A percentile compares a stretch with the other conserved stretches of the same genome.
phyloP scores from a whole-genome alignment of 352 stramenopile species.

The Pythium dissotocum region DNA sequence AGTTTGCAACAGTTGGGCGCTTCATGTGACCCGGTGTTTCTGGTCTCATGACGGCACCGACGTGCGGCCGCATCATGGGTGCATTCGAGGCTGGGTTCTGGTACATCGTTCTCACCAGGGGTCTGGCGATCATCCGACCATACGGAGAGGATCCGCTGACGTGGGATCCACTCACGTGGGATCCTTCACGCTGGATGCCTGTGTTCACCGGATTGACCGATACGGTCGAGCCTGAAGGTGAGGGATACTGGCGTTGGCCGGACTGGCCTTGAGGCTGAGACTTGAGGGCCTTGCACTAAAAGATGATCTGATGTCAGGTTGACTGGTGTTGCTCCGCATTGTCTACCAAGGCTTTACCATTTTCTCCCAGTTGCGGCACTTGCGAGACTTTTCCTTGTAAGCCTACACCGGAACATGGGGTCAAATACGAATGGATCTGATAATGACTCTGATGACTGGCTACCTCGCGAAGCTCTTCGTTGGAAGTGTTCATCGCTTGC shows the following conservation, averaged over 20 bases:
- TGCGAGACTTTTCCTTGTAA: conserved; percentile 86
- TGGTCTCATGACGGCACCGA: conserved; percentile 28
- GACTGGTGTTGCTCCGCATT: neutral
- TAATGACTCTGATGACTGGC: too few relatives aligned
- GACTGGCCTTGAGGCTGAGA: conserved; percentile 33
- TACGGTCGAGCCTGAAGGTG: conserved; percentile 45
- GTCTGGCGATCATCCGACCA: conserved; percentile 39
- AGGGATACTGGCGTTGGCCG: conserved; percentile 51
- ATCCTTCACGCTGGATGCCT: conserved; percentile 30
- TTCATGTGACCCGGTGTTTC: conserved; percentile 46
- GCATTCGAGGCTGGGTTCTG: conserved; percentile 11
- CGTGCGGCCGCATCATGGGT: conserved; percentile 36
- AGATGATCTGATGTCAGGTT: conserved; percentile 1
- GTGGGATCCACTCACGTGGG: conserved; percentile 13
- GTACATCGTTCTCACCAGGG: conserved; percentile 31
- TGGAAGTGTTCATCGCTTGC: conserved; percentile 63
- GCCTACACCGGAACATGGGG: conserved; percentile 36
- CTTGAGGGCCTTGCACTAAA: conserved; percentile 75
- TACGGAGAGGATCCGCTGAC: conserved; percentile 45
- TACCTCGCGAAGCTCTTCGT: conserved; percentile 76
- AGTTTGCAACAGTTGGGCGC: conserved; percentile 53
- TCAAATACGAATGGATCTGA: neutral
- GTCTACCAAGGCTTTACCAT: conserved; percentile 44
- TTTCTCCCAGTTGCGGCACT: conserved; percentile 89
- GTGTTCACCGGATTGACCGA: conserved; percentile 37